These are phyloP conservation scores for Calendula officinalis DNA, from an alignment of 129 eudicot species.

Conservation along the genomic window DNA sequence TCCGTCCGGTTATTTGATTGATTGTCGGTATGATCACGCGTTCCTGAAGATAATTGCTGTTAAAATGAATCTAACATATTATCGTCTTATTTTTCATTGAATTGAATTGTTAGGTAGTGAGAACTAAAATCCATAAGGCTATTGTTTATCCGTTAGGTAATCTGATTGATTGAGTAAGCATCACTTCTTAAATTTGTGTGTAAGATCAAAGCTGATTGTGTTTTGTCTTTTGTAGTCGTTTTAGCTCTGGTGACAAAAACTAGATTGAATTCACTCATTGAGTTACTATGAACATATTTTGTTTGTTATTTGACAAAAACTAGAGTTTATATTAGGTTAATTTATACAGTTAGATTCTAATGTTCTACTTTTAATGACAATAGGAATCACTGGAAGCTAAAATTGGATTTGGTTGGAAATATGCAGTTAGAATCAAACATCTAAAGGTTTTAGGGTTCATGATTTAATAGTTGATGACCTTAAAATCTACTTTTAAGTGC, in stretches of 20 bases:
- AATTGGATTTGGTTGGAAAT: background rate
- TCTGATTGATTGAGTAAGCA: background rate
- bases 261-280: slow-evolving; percentile 1
- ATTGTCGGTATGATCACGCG: background rate
- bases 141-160: slow-evolving; percentile 9
- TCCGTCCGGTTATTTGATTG: background rate
- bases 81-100: background rate
- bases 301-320: background rate
- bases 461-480: background rate
- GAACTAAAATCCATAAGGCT: background rate
- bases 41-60: background rate
- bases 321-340: too few relatives aligned
- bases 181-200: background rate
- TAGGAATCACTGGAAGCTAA: background rate
- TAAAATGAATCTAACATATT: too few relatives aligned
- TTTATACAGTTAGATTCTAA: background rate
- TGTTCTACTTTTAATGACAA: slow-evolving; percentile 7
- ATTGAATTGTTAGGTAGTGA: background rate
- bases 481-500: too few relatives aligned
- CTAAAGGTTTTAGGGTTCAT: slow-evolving; percentile 3
- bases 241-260: slow-evolving; percentile 3
- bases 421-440: background rate
- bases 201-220: background rate
- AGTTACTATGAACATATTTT: background rate
- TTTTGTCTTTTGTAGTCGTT: background rate